Conservation (phyloP, 2,329 filamentous ascomycete species). For the Fusarium anguioides region DNA sequence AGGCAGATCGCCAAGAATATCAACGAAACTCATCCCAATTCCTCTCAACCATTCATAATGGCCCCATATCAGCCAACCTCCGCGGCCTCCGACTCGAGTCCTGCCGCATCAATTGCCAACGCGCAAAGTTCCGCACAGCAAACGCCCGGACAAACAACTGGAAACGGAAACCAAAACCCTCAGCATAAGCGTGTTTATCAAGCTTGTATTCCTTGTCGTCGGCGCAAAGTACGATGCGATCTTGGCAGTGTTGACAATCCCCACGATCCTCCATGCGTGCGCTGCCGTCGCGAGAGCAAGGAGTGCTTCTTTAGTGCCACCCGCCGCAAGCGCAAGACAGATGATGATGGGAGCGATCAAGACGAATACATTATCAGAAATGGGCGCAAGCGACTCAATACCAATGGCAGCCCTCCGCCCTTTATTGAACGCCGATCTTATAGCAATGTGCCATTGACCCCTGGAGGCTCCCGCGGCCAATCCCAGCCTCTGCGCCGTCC, state of each 20-base stretch:
- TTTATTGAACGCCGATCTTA: slow-evolving; percentile 58
- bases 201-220: slow-evolving; percentile 71
- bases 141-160: slow-evolving; percentile 28
- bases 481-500: slow-evolving; percentile 75
- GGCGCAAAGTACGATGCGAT: slow-evolving; percentile 71
- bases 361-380: slow-evolving; percentile 79
- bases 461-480: slow-evolving; percentile 73
- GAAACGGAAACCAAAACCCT: slow-evolving; percentile 24
- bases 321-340: slow-evolving; percentile 87
- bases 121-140: slow-evolving; percentile 37
- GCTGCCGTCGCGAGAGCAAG: slow-evolving; percentile 94
- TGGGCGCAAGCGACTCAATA: slow-evolving; percentile 74
- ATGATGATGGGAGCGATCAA: slow-evolving; percentile 63
- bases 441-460: slow-evolving; percentile 69
- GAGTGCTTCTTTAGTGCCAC: slow-evolving; percentile 98
- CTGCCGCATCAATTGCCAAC: slow-evolving; percentile 39
- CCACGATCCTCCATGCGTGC: slow-evolving; percentile 90
- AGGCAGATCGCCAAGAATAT: slow-evolving; percentile 10
- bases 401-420: slow-evolving; percentile 58
- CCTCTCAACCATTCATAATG: slow-evolving; percentile 25
- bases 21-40: slow-evolving; percentile 11
- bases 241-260: slow-evolving; percentile 88
- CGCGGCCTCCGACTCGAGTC: slow-evolving; percentile 42
- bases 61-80: slow-evolving; percentile 42
- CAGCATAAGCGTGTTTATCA: slow-evolving; percentile 73